Percentiles rank a stretch among this genome's conserved stretches.
phyloP scores from a whole-genome alignment of 495 filamentous ascomycete species.

The Penicillium canariense region DNA sequence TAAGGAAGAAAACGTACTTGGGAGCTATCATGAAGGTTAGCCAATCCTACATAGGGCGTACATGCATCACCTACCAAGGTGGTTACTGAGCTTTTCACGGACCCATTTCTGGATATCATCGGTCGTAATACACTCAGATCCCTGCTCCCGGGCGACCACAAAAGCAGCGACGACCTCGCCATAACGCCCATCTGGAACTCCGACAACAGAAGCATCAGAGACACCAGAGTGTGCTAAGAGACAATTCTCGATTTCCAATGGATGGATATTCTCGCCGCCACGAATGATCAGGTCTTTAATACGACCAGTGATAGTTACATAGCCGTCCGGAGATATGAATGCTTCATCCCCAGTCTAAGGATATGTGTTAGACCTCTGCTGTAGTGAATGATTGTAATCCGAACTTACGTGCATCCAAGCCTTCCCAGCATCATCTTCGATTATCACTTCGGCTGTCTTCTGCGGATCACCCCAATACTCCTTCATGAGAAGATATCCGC shows the following conservation, averaged over 20 bases:
- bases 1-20: conserved; percentile 82
- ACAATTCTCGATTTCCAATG: conserved; percentile 89
- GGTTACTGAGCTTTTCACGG: conserved; percentile 62
- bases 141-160: conserved; percentile 51
- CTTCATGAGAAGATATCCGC: conserved; percentile 87
- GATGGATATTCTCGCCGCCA: conserved; percentile 95
- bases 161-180: conserved; percentile 88
- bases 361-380: conserved; percentile 7
- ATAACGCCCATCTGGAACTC: conserved; percentile 77
- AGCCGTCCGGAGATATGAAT: conserved; percentile 68
- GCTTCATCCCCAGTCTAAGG: conserved; percentile 82
- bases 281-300: conserved; percentile 93
- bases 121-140: conserved; percentile 12
- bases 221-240: conserved; percentile 70
- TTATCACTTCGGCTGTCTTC: conserved; percentile 69
- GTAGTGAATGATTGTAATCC: background rate
- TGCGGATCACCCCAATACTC: conserved; percentile 77
- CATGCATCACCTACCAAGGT: conserved; percentile 56
- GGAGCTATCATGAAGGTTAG: conserved; percentile 52
- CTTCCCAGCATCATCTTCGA: conserved; percentile 56
- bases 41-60: background rate
- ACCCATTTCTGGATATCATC: conserved; percentile 73
- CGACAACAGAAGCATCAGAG: conserved; percentile 75
- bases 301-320: conserved; percentile 69
- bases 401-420: conserved; percentile 66